These are phyloP conservation scores for Cunninghamia lanceolata DNA, from an alignment of 75 land plant species.

Conservation along the genomic window DNA sequence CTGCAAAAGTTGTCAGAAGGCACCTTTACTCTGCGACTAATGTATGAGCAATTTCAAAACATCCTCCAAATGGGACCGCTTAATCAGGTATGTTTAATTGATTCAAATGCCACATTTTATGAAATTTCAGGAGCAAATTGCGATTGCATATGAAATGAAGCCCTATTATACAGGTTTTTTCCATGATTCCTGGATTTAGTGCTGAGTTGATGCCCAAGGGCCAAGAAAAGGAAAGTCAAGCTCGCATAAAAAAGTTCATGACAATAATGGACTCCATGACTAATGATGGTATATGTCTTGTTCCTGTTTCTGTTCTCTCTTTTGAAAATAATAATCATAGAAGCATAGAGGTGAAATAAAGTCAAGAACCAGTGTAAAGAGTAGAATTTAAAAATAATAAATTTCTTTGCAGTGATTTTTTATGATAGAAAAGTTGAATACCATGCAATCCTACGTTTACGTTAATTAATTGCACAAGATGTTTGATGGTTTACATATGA, in stretches of 20 bases:
- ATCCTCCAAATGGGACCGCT: conserved; percentile 47
- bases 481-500: neutral
- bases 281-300: conserved; percentile 50
- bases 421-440: neutral
- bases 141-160: neutral
- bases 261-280: conserved; percentile 99
- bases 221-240: conserved; percentile 92
- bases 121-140: neutral
- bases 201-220: conserved; percentile 90
- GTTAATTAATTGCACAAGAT: neutral
- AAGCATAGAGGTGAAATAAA: neutral
- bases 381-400: neutral
- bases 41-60: conserved; percentile 56
- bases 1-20: conserved; percentile 44
- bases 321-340: neutral
- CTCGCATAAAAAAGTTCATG: conserved; percentile 90
- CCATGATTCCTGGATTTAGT: conserved; percentile 96
- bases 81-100: conserved; percentile 22
- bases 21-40: conserved; percentile 42
- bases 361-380: neutral
- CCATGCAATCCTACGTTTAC: neutral
- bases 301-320: neutral
- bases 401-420: neutral
- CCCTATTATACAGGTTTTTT: conserved; percentile 64
- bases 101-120: neutral